phyloP scores from a whole-genome alignment of 805 yeast genomes.

The Ogataea zsoltii region DNA sequence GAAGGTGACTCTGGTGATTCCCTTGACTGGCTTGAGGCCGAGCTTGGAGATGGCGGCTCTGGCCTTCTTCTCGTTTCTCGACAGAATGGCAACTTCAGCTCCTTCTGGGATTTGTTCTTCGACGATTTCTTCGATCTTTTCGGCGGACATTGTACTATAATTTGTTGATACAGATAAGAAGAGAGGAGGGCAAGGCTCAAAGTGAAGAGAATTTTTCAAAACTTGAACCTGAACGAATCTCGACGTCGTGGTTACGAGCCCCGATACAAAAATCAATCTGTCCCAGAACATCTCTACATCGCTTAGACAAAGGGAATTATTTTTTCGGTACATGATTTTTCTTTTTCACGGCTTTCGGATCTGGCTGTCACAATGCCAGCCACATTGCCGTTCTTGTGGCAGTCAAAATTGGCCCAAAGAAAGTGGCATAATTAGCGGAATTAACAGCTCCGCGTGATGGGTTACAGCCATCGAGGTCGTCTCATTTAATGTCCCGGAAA shows the following conservation, averaged over 20 bases:
- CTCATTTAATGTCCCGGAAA: too few relatives aligned
- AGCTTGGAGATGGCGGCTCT: conserved; percentile 85
- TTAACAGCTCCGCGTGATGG: too few relatives aligned
- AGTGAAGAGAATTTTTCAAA: conserved; percentile 15
- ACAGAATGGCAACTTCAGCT: conserved; percentile 75
- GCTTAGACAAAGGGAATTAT: neutral
- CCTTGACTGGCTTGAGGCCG: conserved; percentile 86
- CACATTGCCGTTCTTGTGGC: too few relatives aligned
- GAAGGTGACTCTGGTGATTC: conserved; percentile 93
- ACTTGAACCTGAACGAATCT: neutral
- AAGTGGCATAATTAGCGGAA: too few relatives aligned
- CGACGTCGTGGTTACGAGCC: conserved; percentile 14
- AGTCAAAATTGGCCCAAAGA: too few relatives aligned
- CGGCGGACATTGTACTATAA: conserved; percentile 18
- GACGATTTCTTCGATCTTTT: conserved; percentile 36
- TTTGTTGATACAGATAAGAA: neutral
- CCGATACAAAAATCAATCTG: neutral
- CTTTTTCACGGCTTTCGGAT: too few relatives aligned
- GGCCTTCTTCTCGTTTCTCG: conserved; percentile 95
- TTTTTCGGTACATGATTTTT: too few relatives aligned
- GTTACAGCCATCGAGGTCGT: too few relatives aligned
- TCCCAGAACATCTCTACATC: neutral
- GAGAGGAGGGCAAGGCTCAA: neutral
- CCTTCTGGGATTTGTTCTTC: conserved; percentile 68
- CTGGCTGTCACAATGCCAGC: too few relatives aligned